These are phyloP conservation scores for Pythium coloratum DNA, from an alignment of 352 stramenopile species.

Conservation along the genomic window DNA sequence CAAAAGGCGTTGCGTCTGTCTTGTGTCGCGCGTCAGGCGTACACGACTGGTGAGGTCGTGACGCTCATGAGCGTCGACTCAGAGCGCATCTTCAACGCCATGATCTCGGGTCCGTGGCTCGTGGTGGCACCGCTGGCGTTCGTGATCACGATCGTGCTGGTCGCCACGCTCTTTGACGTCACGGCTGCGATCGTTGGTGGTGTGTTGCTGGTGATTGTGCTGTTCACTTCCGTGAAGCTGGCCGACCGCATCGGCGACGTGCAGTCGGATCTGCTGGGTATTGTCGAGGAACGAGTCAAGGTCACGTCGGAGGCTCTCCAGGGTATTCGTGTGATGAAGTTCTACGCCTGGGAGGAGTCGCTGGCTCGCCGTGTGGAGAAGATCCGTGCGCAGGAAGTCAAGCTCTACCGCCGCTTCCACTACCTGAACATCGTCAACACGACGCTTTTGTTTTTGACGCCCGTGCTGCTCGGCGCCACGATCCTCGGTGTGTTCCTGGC, in stretches of 20 bases:
- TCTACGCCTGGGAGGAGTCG: slow-evolving; percentile 83
- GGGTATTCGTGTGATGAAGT: slow-evolving; percentile 90
- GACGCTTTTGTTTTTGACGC: slow-evolving; percentile 51
- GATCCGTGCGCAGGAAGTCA: slow-evolving; percentile 45
- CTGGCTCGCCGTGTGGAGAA: slow-evolving; percentile 40
- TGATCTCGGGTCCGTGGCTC: slow-evolving; percentile 33
- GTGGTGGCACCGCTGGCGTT: slow-evolving; percentile 31
- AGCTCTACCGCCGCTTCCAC: slow-evolving; percentile 57
- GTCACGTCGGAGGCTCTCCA: slow-evolving; percentile 92
- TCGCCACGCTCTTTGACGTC: slow-evolving; percentile 30
- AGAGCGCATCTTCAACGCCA: slow-evolving; percentile 42
- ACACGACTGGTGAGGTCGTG: slow-evolving; percentile 41
- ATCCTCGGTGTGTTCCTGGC: slow-evolving; percentile 41
- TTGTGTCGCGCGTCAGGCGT: slow-evolving; percentile 28
- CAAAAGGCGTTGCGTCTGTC: slow-evolving; percentile 39
- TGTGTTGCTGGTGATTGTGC: slow-evolving; percentile 15
- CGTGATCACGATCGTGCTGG: slow-evolving; percentile 34
- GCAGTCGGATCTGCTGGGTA: slow-evolving; percentile 26
- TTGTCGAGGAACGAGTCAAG: slow-evolving; percentile 80
- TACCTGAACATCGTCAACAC: slow-evolving; percentile 60
- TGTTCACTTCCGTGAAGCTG: slow-evolving; percentile 12
- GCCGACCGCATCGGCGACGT: slow-evolving; percentile 26
- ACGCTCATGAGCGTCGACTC: slow-evolving; percentile 20
- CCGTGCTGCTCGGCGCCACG: slow-evolving; percentile 42
- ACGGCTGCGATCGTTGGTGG: slow-evolving; percentile 20